Conservation (phyloP, 139 green algal species). For the Klebsormidium nitens region DNA sequence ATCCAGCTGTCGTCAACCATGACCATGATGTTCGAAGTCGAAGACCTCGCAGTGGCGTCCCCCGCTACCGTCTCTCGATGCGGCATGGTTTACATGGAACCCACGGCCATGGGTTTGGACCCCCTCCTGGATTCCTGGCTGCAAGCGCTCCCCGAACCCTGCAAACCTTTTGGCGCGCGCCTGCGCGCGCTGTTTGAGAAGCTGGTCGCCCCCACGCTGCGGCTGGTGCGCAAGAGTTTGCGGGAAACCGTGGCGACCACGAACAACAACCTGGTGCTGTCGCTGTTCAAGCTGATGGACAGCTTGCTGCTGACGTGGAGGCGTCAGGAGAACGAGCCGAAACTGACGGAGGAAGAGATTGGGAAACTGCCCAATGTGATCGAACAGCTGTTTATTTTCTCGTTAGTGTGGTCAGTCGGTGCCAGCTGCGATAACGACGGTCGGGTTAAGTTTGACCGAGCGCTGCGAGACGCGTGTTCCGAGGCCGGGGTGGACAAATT, state of each 20-base stretch:
- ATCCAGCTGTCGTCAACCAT: slow-evolving; percentile 69
- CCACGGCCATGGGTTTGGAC: slow-evolving; percentile 55
- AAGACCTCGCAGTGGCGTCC: slow-evolving; percentile 56
- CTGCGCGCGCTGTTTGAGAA: slow-evolving; percentile 52
- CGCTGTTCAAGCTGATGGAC: slow-evolving; percentile 70
- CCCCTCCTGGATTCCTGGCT: slow-evolving; percentile 66
- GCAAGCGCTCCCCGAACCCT: slow-evolving; percentile 41
- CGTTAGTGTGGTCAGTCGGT: slow-evolving; percentile 66
- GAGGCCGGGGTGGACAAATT: slow-evolving; percentile 3
- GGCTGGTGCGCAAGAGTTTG: slow-evolving; percentile 57
- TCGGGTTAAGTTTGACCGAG: slow-evolving; percentile 52
- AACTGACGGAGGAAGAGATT: slow-evolving; percentile 48
- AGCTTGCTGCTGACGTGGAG: slow-evolving; percentile 43
- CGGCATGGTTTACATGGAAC: slow-evolving; percentile 84
- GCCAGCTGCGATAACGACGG: slow-evolving; percentile 59
- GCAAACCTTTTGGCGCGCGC: slow-evolving; percentile 4
- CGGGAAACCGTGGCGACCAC: slow-evolving; percentile 70
- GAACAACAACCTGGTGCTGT: slow-evolving; percentile 54
- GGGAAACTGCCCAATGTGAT: slow-evolving; percentile 38
- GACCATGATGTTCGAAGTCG: slow-evolving; percentile 83
- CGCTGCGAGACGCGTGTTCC: slow-evolving; percentile 33
- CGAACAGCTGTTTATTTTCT: slow-evolving; percentile 62
- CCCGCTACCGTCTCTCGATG: slow-evolving; percentile 70
- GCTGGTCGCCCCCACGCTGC: slow-evolving; percentile 56
- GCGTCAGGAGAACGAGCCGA: slow-evolving; percentile 23